Evolutionary conservation across 129 eudicot species (phyloP).

Genomic region (Escallonia rubra): DNA sequence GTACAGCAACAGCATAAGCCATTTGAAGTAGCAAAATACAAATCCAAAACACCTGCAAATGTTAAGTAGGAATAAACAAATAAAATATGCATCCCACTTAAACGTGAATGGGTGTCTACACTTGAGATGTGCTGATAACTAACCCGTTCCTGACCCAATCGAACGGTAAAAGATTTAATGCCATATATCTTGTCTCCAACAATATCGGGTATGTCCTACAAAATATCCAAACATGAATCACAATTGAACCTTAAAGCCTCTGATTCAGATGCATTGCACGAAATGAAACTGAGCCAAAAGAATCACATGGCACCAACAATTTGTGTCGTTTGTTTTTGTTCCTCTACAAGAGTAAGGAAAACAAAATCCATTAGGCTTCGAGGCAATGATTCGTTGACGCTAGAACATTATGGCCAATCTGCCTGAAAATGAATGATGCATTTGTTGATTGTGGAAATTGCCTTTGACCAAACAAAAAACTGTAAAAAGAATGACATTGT

Average conservation of each 20-base stretch:
- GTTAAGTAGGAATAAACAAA: neutral
- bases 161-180: constrained; percentile 85
- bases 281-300: neutral
- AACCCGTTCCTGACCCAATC: constrained; percentile 88
- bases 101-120: neutral
- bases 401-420: too few relatives aligned
- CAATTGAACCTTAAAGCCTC: neutral
- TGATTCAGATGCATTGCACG: neutral
- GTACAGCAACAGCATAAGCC: constrained; percentile 77
- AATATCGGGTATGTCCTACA: constrained; percentile 95
- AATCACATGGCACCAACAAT: neutral
- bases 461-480: too few relatives aligned
- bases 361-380: too few relatives aligned
- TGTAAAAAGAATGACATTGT: too few relatives aligned
- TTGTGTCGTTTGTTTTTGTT: neutral
- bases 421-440: too few relatives aligned
- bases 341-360: neutral
- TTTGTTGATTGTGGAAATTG: too few relatives aligned
- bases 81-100: neutral
- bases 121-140: constrained; percentile 8
- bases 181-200: constrained; percentile 94
- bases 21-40: constrained; percentile 78
- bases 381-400: too few relatives aligned
- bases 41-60: constrained; percentile 77
- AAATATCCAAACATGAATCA: neutral